Base-by-base conservation (phyloP, 2,329 filamentous ascomycete genomes). In the Aspergillus sclerotialis region DNA sequence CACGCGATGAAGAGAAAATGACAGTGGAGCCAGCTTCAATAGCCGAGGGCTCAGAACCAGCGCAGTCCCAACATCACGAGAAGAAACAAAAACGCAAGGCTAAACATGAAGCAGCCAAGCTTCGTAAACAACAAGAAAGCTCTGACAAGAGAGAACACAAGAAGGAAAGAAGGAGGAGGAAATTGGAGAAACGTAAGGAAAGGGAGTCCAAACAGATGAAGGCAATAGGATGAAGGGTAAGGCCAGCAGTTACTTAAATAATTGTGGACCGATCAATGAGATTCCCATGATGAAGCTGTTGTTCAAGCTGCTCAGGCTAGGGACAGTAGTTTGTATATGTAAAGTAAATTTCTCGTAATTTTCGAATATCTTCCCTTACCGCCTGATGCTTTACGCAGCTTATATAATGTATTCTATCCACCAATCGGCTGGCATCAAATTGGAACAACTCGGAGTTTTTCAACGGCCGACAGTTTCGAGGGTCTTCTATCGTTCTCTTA, bases 31-130 rank as follows among this genome's bases (percentile, higher is more conserved):
- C 33, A 17, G 24, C 24, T 7, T 21, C 25, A 12, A 21, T 30
- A 15, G 24, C 43, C 1, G 24, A 37, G 8, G 31, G 39, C 6
- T n/a, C 36, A 14, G 31, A 41, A 16, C 13, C 16, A 11, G 11
- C 29, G 8, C 28, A 26, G 12, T 10, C 27, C 16, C 23, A 23
- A 32, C 30, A 31, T 16, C 30, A 24, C 24, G 46, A 34, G 39
- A 61, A 61, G 44, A 69, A 74, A 50, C 59, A 68, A 15, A 46
- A 50, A 14, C 54, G 53, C 24, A 55, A 55, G 29, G 55, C 59
- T 13, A 54, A 46, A 25, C 50, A 53, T 33, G 42, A 44, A 10
- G 19, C 19, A 23, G n/a, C n/a, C n/a, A 23, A 23, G 19, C 7
- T 10, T 10, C 7, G 7, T 6, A 23, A 23, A 23, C 19, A 23